Evolutionary conservation across 331 rosid species (phyloP).

Genomic region (Malus hybrid): DNA sequence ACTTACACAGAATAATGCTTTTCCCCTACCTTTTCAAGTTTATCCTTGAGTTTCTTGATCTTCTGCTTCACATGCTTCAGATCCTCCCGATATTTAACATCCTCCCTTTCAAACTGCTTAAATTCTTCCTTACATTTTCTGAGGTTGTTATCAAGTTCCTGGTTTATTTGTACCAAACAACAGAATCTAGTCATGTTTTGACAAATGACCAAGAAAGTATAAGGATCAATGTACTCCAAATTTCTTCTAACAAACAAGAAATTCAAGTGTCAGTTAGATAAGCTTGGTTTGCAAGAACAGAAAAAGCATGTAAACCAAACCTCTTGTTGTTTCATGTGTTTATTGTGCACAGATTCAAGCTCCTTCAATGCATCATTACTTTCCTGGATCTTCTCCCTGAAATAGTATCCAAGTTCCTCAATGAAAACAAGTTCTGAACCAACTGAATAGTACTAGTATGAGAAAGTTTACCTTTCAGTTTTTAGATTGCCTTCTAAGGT

Average conservation of each 20-base stretch:
- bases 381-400: slow-evolving; percentile 71
- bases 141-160: slow-evolving; percentile 81
- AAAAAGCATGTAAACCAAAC: slow-evolving; percentile 31
- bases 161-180: slow-evolving; percentile 6
- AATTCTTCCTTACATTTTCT: slow-evolving; percentile 82
- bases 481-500: slow-evolving; percentile 66
- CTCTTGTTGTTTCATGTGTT: slow-evolving; percentile 64
- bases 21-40: slow-evolving; percentile 65
- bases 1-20: slow-evolving; percentile 3
- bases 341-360: slow-evolving; percentile 68
- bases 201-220: neutral
- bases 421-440: neutral
- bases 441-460: neutral
- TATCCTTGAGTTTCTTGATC: slow-evolving; percentile 80
- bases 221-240: neutral
- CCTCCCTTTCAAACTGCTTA: slow-evolving; percentile 93
- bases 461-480: slow-evolving; percentile 48
- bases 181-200: neutral
- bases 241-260: neutral
- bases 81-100: slow-evolving; percentile 86
- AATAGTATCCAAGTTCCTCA: slow-evolving; percentile 14
- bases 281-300: neutral
- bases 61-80: slow-evolving; percentile 76
- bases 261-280: neutral
- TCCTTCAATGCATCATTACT: slow-evolving; percentile 61